phyloP scores from a whole-genome alignment of 495 filamentous ascomycete species.

The Cenococcum geophilum region DNA sequence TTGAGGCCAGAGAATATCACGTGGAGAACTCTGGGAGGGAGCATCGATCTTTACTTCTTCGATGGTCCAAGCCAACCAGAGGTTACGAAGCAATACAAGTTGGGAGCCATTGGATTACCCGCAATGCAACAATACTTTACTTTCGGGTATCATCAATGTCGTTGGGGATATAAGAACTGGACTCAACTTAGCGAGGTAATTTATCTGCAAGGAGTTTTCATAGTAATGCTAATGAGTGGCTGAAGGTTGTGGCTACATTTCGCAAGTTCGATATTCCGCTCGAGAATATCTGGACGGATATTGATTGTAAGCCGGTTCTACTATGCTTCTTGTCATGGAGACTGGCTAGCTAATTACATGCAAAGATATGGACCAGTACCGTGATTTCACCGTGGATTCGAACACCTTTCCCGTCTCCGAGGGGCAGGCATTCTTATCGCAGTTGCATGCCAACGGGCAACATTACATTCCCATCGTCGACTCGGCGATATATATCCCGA shows the following conservation, averaged over 20 bases:
- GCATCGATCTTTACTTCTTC: constrained; percentile 59
- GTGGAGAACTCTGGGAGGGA: constrained; percentile 65
- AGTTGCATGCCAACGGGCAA: constrained; percentile 60
- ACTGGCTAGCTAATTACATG: constrained; percentile 2
- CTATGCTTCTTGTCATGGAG: not conserved
- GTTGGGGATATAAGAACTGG: constrained; percentile 62
- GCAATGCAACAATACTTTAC: constrained; percentile 59
- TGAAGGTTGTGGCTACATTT: constrained; percentile 46
- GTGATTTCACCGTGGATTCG: constrained; percentile 55
- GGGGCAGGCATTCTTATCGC: constrained; percentile 54
- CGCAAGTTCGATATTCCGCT: constrained; percentile 55
- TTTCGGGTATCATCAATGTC: constrained; percentile 60
- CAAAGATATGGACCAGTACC: constrained; percentile 45
- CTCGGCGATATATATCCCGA: constrained; percentile 70
- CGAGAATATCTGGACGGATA: constrained; percentile 60
- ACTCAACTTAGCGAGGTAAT: constrained; percentile 45
- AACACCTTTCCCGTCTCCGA: constrained; percentile 45
- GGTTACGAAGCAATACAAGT: constrained; percentile 53
- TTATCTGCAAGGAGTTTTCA: not conserved
- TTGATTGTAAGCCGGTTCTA: constrained; percentile 14
- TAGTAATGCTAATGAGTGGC: not conserved
- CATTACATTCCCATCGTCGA: constrained; percentile 85
- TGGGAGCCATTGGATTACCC: constrained; percentile 52
- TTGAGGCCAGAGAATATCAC: constrained; percentile 60
- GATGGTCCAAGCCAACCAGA: constrained; percentile 52